Evolutionary conservation across 1,284 basidiomycete genomes (phyloP).

Genomic region (Veloporphyrellus conicus): DNA sequence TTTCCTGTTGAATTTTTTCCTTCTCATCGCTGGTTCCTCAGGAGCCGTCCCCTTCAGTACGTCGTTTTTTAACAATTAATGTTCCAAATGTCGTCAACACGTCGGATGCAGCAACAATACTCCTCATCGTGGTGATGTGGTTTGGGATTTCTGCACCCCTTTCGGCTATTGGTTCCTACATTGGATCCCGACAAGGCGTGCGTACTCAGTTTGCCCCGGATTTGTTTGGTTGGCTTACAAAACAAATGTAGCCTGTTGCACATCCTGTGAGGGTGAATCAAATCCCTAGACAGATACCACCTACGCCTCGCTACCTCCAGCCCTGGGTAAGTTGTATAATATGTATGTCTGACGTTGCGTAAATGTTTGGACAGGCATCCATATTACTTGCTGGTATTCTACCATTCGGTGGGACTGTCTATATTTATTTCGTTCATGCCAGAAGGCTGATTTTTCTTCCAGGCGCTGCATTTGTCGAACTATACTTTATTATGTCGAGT

Average conservation of each 20-base stretch:
- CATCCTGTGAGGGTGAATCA: slow-evolving; percentile 88
- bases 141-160: slow-evolving; percentile 91
- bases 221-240: slow-evolving; percentile 9
- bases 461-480: slow-evolving; percentile 93
- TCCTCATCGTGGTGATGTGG: slow-evolving; percentile 90
- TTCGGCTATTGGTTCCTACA: slow-evolving; percentile 69
- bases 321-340: slow-evolving; percentile 55
- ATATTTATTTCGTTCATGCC: slow-evolving; percentile 2
- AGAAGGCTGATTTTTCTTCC: slow-evolving; percentile 6
- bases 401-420: slow-evolving; percentile 67
- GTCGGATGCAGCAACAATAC: slow-evolving; percentile 65
- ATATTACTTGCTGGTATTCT: slow-evolving; percentile 85
- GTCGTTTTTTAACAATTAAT: slow-evolving; percentile 12
- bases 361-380: slow-evolving; percentile 49
- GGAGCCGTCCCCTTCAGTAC: slow-evolving; percentile 93
- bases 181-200: slow-evolving; percentile 86
- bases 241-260: slow-evolving; percentile 51
- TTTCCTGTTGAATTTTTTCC: slow-evolving; percentile 83
- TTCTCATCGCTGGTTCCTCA: slow-evolving; percentile 82
- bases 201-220: slow-evolving; percentile 23
- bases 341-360: slow-evolving; percentile 6
- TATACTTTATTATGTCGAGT: slow-evolving; percentile 91
- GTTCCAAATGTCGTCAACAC: neutral
- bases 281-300: slow-evolving; percentile 90
- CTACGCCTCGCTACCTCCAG: slow-evolving; percentile 76